Percentiles rank a stretch among this genome's conserved stretches.
phyloP scores from a whole-genome alignment of 2,329 filamentous ascomycete genomes.

The Fusarium sulawesiense region DNA sequence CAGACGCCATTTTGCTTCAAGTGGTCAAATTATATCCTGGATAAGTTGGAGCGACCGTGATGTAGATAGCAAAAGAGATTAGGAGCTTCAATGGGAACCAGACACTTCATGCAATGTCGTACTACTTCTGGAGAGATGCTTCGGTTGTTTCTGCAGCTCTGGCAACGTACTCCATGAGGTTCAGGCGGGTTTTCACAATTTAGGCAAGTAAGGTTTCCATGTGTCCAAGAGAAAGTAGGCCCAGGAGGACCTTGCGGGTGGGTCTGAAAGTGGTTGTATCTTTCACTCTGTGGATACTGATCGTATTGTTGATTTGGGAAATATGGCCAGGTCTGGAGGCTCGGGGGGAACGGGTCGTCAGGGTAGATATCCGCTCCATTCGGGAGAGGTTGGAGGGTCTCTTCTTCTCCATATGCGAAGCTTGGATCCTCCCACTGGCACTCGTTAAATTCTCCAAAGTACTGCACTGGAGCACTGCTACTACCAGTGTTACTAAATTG shows the following conservation, averaged over 20 bases:
- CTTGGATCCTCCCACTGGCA: neutral
- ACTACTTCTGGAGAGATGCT: neutral
- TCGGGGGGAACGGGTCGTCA: neutral
- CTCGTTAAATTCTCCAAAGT: neutral
- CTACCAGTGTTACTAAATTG: neutral
- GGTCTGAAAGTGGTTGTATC: neutral
- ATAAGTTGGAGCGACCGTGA: no score
- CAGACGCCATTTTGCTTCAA: neutral
- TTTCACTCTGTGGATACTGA: neutral
- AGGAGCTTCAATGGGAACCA: neutral
- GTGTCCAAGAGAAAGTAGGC: neutral
- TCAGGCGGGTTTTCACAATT: neutral
- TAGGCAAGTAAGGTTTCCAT: neutral
- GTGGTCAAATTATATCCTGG: no score
- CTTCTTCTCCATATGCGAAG: neutral
- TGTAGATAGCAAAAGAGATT: accelerated
- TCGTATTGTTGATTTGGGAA: neutral
- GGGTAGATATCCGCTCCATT: neutral
- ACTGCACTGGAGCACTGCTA: neutral
- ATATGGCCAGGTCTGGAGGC: neutral
- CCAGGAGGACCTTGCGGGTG: neutral
- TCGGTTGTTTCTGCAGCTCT: neutral
- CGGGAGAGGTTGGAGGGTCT: neutral
- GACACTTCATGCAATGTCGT: neutral
- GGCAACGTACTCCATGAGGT: neutral